Base-by-base conservation (phyloP, 108 stramenopile genomes). In the Discostella stelligeroides region DNA sequence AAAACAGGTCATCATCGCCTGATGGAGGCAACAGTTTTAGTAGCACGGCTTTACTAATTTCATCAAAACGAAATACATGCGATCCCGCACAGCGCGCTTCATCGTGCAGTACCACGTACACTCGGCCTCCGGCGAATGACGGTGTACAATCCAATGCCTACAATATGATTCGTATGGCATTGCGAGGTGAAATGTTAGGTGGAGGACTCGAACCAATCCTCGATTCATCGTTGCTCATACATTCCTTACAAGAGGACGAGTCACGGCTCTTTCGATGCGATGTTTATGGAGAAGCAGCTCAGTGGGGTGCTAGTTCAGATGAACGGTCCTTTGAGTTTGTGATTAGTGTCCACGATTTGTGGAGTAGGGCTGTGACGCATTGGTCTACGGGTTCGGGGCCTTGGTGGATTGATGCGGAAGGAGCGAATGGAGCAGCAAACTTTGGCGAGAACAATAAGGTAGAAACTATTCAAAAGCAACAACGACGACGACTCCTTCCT, bases 161-260 rank as follows among this genome's bases (percentile, higher is more conserved):
- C 80, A 81, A 81, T 38, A 88, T 86, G 81, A 67, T 92, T 30
- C 82, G 86, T 25, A 81, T 90, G 64, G 82, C 82, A 14, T 70
- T 86, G 17, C 72, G 82, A 2, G 88, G 86, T 39, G 76, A 89
- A 45, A 40, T 90, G 14, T 67, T 85, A 50, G 87, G 79, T 4
- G 85, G 85, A 1, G 80, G 75, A 1, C 79, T 86, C 21, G 58
- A 61, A 30, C 71, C 75, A 7, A 39, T 82, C 14, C 42, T 89
- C 27, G 92, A 94, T 71, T 83, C 89, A 50, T 85, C 87, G 21
- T 88, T 88, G 63, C 65, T 94, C 40, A 84, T 91, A 10, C 92
- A 94, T 60, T 66, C 82, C 18, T 57, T 94, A 1, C 67, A 66
- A 9, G 73, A 67, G n/a, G 88, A 91, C 38, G 92, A 91, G 60